Evolutionary conservation across 2,329 filamentous ascomycete genomes (phyloP), one percentile per base, ranked within the genome.

Genomic region (Fusarium beomiforme): DNA sequence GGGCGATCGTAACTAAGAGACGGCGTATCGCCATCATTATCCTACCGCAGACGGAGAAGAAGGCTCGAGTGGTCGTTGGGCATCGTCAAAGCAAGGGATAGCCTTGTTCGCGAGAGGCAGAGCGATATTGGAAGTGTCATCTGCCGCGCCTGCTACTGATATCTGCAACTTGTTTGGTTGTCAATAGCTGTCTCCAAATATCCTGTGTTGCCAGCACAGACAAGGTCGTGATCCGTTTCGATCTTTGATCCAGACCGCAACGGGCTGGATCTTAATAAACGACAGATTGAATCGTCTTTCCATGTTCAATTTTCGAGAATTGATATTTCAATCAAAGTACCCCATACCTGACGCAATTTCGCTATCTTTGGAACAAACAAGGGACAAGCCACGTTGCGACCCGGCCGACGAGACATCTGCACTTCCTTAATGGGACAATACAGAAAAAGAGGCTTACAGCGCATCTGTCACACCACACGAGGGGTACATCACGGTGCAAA

Each of bases 61-160:
- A 68, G 58, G 60, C 53, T 61, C 59, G 59, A 59, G 66, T 60
- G 63, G 55, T 36, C 56, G 59, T 76, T 76, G 73, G 75, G 75
- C 75, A 76, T 75, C 75, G 65, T 69, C 60, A 56, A 60, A 69
- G 64, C 75, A 76, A 72, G 75, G 75, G 70, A 74, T 66, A 76
- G 75, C 75, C 75, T 76, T 76, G 75, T 75, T 75, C 42, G 39
- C 42, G 51, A 60, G 59, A 68, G 64, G 67, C 73, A 72, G 39
- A 63, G 31, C 62, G 59, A 68, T 54, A 57, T 55, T 64, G 54
- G 42, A 59, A 67, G 61, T 57, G 42, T 50, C 62, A 73, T 63
- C 67, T 73, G 59, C 60, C 60, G 64, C 64, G 55, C 31, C 60
- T 68, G 64, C 70, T 70, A 44, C 58, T 46, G 61, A 61, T 53